Evolutionary conservation across 208 protist genomes (phyloP).

Genomic region (Leishmania martiniquensis): DNA sequence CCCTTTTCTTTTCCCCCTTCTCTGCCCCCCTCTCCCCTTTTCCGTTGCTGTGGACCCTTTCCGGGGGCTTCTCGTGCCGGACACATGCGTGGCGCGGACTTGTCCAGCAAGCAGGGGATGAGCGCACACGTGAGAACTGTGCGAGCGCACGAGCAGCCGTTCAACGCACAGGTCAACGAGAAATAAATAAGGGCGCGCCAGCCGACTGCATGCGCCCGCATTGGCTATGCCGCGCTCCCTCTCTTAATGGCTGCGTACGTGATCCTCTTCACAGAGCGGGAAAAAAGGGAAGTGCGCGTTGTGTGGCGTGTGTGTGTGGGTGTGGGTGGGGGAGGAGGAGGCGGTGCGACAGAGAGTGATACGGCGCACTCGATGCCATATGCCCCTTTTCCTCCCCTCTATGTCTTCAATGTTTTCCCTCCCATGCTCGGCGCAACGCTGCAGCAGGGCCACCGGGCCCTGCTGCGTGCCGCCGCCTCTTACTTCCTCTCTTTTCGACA

Average conservation of each 20-base stretch:
- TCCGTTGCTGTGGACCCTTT: too few species aligned
- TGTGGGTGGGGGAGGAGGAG: neutral
- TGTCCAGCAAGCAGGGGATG: neutral
- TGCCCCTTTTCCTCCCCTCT: neutral
- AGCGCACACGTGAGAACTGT: neutral
- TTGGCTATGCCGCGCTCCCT: neutral
- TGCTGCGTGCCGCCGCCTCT: neutral
- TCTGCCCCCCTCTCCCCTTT: too few species aligned
- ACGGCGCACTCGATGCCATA: neutral
- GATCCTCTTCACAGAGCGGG: neutral
- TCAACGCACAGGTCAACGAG: neutral
- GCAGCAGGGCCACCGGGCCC: neutral
- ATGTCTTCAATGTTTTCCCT: neutral
- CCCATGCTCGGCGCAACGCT: neutral
- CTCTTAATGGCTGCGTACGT: neutral
- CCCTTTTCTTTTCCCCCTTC: neutral
- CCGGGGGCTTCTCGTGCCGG: too few species aligned
- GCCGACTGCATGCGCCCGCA: neutral
- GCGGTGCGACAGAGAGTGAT: neutral
- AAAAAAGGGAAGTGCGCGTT: too few species aligned
- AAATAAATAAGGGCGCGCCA: neutral
- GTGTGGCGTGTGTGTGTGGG: too few species aligned
- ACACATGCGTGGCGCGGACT: too few species aligned
- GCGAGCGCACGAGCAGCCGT: neutral
- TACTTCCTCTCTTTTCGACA: neutral